Evolutionary conservation across 1,284 basidiomycete species (phyloP).

Genomic region (Amylostereum areolatum): DNA sequence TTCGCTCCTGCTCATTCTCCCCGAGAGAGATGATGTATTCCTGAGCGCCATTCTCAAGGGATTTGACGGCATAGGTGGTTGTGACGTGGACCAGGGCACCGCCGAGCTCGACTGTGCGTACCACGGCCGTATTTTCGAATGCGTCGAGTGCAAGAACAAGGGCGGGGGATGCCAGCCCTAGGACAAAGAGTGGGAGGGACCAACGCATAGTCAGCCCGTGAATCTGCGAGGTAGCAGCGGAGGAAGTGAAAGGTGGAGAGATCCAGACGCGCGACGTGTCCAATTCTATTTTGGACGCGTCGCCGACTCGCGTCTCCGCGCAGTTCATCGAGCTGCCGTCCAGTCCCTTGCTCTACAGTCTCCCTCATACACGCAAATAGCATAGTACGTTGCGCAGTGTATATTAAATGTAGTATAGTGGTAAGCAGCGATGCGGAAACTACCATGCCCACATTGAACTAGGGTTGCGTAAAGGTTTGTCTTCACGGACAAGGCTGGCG

Average conservation of each 20-base stretch:
- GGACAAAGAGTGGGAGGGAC: slow-evolving; percentile 18
- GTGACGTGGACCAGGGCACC: slow-evolving; percentile 81
- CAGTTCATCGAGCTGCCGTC: too few species aligned
- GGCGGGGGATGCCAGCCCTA: slow-evolving; percentile 20
- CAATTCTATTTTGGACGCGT: slow-evolving; percentile 2
- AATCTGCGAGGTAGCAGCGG: slow-evolving; percentile 6
- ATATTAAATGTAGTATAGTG: too few species aligned
- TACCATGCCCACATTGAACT: slow-evolving; percentile 83
- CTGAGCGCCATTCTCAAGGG: slow-evolving; percentile 54
- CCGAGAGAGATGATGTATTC: slow-evolving; percentile 70
- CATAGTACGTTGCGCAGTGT: too few species aligned
- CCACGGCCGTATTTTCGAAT: slow-evolving; percentile 84
- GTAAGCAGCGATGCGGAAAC: slow-evolving; percentile 8
- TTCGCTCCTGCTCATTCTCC: slow-evolving; percentile 55
- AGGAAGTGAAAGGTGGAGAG: slow-evolving; percentile 13
- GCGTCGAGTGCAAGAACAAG: slow-evolving; percentile 35
- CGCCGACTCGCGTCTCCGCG: background rate
- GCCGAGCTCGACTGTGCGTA: slow-evolving; percentile 82
- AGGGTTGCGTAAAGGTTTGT: slow-evolving; percentile 73
- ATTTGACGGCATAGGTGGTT: slow-evolving; percentile 82
- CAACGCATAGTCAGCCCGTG: slow-evolving; percentile 22
- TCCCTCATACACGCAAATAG: background rate
- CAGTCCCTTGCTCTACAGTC: too few species aligned
- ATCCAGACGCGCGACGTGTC: slow-evolving; percentile 16
- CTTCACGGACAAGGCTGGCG: slow-evolving; percentile 73